These are phyloP conservation scores for Microthlaspi erraticum DNA, from an alignment of 345 rosid species.

Conservation along the genomic window DNA sequence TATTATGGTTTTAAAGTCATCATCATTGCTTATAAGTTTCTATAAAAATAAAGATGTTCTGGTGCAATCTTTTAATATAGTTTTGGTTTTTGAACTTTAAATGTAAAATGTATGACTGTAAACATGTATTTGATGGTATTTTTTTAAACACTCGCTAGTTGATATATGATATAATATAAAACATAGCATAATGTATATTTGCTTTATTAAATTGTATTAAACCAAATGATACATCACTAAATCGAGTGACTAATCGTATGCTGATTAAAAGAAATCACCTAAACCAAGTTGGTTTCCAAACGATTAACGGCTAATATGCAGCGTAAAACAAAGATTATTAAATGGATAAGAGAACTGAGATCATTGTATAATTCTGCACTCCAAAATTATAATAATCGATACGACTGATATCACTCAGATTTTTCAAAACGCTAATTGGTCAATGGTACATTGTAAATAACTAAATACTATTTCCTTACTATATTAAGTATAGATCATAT, in stretches of 20 bases:
- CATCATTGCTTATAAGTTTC: neutral
- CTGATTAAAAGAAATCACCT: no score
- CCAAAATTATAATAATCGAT: neutral
- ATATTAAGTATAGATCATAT: neutral
- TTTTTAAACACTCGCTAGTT: neutral
- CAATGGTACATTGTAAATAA: conserved; percentile 9
- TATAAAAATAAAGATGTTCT: no score
- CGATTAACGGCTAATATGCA: neutral
- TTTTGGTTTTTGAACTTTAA: neutral
- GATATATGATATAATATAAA: neutral
- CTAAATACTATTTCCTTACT: neutral
- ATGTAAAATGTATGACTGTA: neutral
- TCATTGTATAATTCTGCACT: neutral
- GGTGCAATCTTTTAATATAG: neutral
- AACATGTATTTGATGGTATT: neutral
- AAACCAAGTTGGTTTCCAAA: neutral
- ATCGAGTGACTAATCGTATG: no score
- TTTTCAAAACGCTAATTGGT: neutral
- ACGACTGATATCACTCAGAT: neutral
- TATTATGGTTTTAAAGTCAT: neutral
- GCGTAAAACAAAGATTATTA: neutral
- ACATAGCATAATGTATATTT: neutral
- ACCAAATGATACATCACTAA: no score
- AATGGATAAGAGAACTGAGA: neutral
- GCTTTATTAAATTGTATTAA: no score